Base-by-base conservation (phyloP, 2,329 filamentous ascomycete species). In the Talaromyces sp. region DNA sequence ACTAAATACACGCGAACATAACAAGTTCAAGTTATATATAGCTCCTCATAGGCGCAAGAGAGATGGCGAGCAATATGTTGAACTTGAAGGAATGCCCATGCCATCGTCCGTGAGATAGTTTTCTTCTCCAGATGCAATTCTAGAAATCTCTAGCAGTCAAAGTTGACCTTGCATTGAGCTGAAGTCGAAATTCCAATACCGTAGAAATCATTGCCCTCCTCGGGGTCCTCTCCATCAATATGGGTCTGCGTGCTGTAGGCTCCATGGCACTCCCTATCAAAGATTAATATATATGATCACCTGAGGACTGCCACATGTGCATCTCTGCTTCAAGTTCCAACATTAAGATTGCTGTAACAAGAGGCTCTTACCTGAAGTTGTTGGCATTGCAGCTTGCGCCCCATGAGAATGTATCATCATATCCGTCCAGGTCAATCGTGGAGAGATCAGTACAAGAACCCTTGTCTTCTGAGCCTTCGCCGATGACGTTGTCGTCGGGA, bases 61-160 rank as follows among this genome's bases (percentile, higher is more conserved):
- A n/a, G n/a, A n/a, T n/a, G n/a, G n/a, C n/a, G n/a, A n/a, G n/a
- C n/a, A n/a, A n/a, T n/a, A n/a, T n/a, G n/a, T n/a, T n/a, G n/a
- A n/a, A n/a, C n/a, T n/a, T n/a, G n/a, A n/a, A n/a, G n/a, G n/a
- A n/a, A n/a, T n/a, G n/a, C n/a, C n/a, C n/a, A n/a, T n/a, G n/a
- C n/a, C n/a, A n/a, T n/a, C n/a, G n/a, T n/a, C n/a, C n/a, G n/a
- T n/a, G n/a, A n/a, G n/a, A n/a, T n/a, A n/a, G n/a, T n/a, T n/a
- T n/a, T n/a, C n/a, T n/a, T n/a, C n/a, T n/a, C n/a, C n/a, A n/a
- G n/a, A n/a, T n/a, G n/a, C n/a, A n/a, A n/a, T n/a, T n/a, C n/a
- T n/a, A n/a, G n/a, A n/a, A 27, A 27, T 5, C 33, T 29, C 33
- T 48, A 48, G 22, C 45, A 48, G 20, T 48, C 35, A 20, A 48